Evolutionary conservation across 1,284 basidiomycete genomes (phyloP).

Genomic region (Apiotrichum montevideense): DNA sequence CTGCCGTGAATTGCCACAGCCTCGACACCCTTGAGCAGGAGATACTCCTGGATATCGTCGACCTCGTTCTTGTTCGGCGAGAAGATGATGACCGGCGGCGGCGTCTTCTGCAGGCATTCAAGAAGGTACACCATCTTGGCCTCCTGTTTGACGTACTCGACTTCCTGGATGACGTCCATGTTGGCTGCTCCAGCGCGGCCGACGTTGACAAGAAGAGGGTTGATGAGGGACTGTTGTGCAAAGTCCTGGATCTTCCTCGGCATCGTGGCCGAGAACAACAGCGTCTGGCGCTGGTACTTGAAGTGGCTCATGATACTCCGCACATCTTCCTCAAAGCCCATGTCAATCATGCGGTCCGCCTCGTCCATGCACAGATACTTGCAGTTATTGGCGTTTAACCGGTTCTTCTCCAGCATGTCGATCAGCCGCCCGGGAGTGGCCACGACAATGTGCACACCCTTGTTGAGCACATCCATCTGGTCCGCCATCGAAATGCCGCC

Average conservation of each 20-base stretch:
- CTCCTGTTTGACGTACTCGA: constrained; percentile 98
- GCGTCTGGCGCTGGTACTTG: constrained; percentile 93
- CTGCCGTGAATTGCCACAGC: constrained; percentile 98
- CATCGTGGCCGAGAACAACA: constrained; percentile 98
- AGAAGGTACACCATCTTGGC: constrained; percentile 99
- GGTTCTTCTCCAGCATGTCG: constrained; percentile 72
- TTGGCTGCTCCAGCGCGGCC: constrained; percentile 97
- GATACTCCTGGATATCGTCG: constrained; percentile 97
- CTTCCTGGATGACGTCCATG: constrained; percentile 91
- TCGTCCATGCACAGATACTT: constrained; percentile 98
- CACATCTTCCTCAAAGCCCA: constrained; percentile 98
- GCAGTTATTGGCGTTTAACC: constrained; percentile 84
- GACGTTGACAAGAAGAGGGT: constrained; percentile 91
- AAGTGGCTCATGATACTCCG: constrained; percentile 98
- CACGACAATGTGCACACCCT: constrained; percentile 79
- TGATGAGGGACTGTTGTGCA: constrained; percentile 87
- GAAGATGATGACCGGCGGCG: constrained; percentile 96
- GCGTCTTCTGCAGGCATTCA: constrained; percentile 96
- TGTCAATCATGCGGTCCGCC: constrained; percentile 97
- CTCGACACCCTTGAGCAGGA: constrained; percentile 93
- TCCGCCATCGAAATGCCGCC: constrained; percentile 98
- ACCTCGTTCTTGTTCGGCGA: constrained; percentile 99
- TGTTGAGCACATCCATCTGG: constrained; percentile 79
- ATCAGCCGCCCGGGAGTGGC: constrained; percentile 55
- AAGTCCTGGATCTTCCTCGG: constrained; percentile 98